Evolutionary conservation across 768 basidiomycete species (phyloP), one percentile per base, ranked within the genome.

Genomic region (Phlegmacium glaucopus): DNA sequence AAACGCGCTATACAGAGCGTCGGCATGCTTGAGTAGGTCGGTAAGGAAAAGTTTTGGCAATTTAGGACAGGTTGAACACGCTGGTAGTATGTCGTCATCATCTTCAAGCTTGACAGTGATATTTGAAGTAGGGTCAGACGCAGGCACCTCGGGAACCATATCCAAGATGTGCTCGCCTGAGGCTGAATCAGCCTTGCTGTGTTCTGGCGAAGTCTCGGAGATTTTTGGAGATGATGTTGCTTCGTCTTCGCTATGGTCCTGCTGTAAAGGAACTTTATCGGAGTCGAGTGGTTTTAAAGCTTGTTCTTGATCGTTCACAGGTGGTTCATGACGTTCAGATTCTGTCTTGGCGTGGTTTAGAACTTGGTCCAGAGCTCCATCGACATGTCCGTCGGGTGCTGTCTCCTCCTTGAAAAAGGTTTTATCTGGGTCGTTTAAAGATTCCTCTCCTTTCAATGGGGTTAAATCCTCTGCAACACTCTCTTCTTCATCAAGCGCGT

Each of bases 1-100:
- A 61, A 76, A 85, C 15, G 59, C 53, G n/a, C 60, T 53, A 41
- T 76, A 79, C 10, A 91, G 78, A 7, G 65, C 71, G 55, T 89
- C 86, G 1, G 88, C 74, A 22, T 71, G 71, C 4, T 59, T 60
- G 16, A 90, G 74, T 25, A 89, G 72, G 18, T 70, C 57, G 4
- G 77, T 65, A 39, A 84, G 72, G 4, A 72, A 68, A 13, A 74
- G 52, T 15, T 60, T 59, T 3, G 71, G 62, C 15, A 51, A 39
- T 15, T 30, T 17, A 28, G 29, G 42, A 32, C 45, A 26, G 35
- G 41, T 25, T 10, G 16, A 39, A 32, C 22, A 25, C 3, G 36
- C 18, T 36, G n/a, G 26, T 25, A 17, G 44, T 26, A 22, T 30
- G 10, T 32, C 34, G 32, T 51, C 49, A 28, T 44, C 44, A 5